Conservation (phyloP, 371 early-diverging fungal species). For the Actinomortierella ambigua region DNA sequence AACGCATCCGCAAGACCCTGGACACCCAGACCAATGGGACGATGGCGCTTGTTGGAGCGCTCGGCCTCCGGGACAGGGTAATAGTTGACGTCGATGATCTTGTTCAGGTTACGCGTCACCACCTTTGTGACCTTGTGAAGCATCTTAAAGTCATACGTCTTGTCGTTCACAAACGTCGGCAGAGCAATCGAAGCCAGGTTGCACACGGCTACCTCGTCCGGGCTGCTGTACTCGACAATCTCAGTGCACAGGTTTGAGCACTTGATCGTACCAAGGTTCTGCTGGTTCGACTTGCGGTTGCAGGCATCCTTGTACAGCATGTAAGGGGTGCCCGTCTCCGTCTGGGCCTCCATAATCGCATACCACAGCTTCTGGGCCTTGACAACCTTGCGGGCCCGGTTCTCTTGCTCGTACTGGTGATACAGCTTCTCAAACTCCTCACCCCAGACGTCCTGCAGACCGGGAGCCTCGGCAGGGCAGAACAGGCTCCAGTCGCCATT, state of each 20-base stretch:
- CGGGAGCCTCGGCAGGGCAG: constrained; percentile 97
- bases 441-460: constrained; percentile 94
- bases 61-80: constrained; percentile 96
- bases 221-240: constrained; percentile 95
- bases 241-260: constrained; percentile 90
- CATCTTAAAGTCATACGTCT: constrained; percentile 76
- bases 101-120: constrained; percentile 89
- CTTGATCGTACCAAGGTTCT: constrained; percentile 97
- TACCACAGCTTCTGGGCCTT: constrained; percentile 99
- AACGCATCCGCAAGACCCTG: constrained; percentile 99
- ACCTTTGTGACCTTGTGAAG: constrained; percentile 86
- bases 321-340: constrained; percentile 99
- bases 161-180: constrained; percentile 88
- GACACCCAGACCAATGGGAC: constrained; percentile 99
- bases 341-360: constrained; percentile 97
- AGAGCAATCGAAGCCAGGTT: constrained; percentile 98
- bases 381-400: constrained; percentile 84
- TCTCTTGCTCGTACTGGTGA: constrained; percentile 87
- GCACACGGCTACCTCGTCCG: constrained; percentile 99
- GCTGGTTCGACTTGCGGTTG: constrained; percentile 94
- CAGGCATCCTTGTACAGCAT: constrained; percentile 99
- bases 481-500: constrained; percentile 97
- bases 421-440: constrained; percentile 95
- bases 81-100: constrained; percentile 96
- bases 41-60: constrained; percentile 92